phyloP scores from a whole-genome alignment of 192 early-diverging fungal genomes.

The Backusella mclennaniae region DNA sequence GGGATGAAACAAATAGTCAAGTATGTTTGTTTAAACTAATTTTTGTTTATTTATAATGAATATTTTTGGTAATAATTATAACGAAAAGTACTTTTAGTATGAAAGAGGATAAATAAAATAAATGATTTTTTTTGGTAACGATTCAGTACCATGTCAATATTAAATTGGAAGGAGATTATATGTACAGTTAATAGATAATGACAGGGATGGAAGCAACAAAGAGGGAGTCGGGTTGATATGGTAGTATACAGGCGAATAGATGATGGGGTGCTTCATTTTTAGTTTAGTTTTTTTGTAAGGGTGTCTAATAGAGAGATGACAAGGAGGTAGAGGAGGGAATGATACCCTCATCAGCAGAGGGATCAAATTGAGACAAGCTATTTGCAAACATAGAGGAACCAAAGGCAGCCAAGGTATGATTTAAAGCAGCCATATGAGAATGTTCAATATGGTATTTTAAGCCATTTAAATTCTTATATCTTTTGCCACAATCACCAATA shows the following conservation, averaged over 20 bases:
- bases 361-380: neutral
- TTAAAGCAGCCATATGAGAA: conserved; percentile 60
- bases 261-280: neutral
- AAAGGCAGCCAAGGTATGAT: conserved; percentile 34
- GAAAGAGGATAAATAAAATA: neutral
- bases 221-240: neutral
- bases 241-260: neutral
- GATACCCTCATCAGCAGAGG: conserved; percentile 1
- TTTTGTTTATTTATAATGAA: conserved; percentile 1
- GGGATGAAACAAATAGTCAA: neutral
- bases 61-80: neutral
- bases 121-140: neutral
- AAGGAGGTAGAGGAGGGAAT: neutral
- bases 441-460: conserved; percentile 96
- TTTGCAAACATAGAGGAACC: conserved; percentile 21
- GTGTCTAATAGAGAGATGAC: neutral
- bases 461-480: conserved; percentile 96
- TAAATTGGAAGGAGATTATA: neutral
- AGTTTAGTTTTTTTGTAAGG: neutral
- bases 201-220: neutral
- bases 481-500: conserved; percentile 82
- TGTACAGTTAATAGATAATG: neutral
- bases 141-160: neutral
- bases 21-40: neutral
- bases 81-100: neutral